Evolutionary conservation across 1,284 basidiomycete species (phyloP), one percentile per base, ranked within the genome.

Genomic region (Exobasidium rhododendri): DNA sequence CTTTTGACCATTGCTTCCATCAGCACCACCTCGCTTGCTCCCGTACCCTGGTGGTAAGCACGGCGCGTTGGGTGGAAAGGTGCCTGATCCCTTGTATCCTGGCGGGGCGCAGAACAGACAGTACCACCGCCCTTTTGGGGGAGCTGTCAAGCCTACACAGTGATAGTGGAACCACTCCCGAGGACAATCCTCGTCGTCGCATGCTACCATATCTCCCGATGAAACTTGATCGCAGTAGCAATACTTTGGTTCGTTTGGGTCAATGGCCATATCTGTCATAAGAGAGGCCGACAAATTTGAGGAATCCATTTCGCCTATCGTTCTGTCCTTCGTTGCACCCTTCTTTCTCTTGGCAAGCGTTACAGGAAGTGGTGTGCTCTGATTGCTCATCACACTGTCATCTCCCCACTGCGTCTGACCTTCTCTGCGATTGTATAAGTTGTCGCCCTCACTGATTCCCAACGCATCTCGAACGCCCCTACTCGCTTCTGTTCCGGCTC

Each of bases 201-300:
- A 69, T 10, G 63, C 71, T 35, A 79, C 70, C 77, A 73, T 75
- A 52, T 82, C 70, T 50, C 83, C 83, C 52, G 79, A 82, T 1
- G 81, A 82, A 22, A 83, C 82, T 45, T 82, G 73, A 54, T 83
- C 71, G 70, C 83, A 84, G 71, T 83, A 83, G 69, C 83, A 84
- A 69, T 83, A 84, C 28, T 75, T 78, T 31, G 83, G 83, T 68
- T 84, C 83, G 65, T 82, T 82, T 1, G 81, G 82, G 54, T 70
- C 71, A 35, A 76, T 67, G 4, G 78, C 73, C 67, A 77, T 73
- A 24, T 71, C 69, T 7, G 45, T 55, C 1, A 67, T 13, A 3
- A 52, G 31, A 10, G 35, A 10, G 17, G 35, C 35, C 35, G 35
- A 40, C 7, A 40, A 17, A 17, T 40, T 40, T 7, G 35, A 7